These are phyloP conservation scores for Plasmodium coatneyi DNA, from an alignment of 169 alveolate genomes.

Conservation along the genomic window DNA sequence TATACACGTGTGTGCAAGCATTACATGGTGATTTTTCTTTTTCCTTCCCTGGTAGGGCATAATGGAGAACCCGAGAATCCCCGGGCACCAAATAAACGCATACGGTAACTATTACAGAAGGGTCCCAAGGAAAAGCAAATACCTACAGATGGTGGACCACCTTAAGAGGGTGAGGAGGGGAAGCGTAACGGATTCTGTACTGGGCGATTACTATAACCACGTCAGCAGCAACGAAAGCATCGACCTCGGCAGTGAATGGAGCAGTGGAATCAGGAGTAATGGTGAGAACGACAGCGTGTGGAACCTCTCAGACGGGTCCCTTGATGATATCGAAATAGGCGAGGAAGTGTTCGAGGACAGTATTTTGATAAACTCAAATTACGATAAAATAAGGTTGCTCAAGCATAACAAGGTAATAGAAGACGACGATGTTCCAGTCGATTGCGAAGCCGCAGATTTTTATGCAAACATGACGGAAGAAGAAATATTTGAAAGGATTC, in stretches of 20 bases:
- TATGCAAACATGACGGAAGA: not conserved
- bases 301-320: not conserved
- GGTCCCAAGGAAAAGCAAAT: not conserved
- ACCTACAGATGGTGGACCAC: not conserved
- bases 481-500: not conserved
- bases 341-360: not conserved
- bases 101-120: not conserved
- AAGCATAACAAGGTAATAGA: not conserved
- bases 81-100: not conserved
- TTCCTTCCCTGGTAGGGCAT: not conserved
- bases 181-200: not conserved
- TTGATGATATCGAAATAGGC: not conserved
- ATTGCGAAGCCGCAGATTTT: not conserved
- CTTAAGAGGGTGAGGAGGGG: not conserved
- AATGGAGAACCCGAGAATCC: not conserved
- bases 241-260: not conserved
- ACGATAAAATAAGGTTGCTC: not conserved
- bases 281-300: not conserved
- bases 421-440: not conserved
- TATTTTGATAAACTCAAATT: not conserved
- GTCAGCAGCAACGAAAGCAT: not conserved
- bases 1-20: not conserved
- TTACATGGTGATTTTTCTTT: not conserved
- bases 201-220: not conserved
- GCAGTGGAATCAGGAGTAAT: too few species aligned